A percentile compares a stretch with the other conserved stretches of the same genome.
These are phyloP conservation scores for Hymenoscyphus albidus DNA, from an alignment of 2,329 filamentous ascomycete species.

Conservation along the genomic window DNA sequence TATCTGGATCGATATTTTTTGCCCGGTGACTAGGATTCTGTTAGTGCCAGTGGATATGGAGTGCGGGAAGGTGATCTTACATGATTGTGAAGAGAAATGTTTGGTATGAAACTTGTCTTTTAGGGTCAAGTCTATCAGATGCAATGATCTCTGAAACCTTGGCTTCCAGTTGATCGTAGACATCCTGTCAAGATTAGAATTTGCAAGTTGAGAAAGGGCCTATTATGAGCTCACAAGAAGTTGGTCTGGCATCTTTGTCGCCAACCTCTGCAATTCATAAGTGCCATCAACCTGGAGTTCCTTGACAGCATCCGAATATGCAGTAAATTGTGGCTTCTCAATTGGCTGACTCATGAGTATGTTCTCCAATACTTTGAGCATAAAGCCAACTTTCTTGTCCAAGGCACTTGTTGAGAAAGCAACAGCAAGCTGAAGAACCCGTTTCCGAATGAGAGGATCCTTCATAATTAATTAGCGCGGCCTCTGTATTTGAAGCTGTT, in stretches of 20 bases:
- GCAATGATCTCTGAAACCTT: constrained; percentile 78
- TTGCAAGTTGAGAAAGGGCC: not conserved
- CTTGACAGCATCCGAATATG: constrained; percentile 85
- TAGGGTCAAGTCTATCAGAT: constrained; percentile 71
- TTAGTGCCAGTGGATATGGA: constrained; percentile 14
- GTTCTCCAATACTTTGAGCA: constrained; percentile 85
- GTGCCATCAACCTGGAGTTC: constrained; percentile 82
- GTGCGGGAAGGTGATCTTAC: constrained; percentile 40
- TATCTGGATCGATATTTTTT: constrained; percentile 64
- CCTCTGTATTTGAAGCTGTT: not conserved
- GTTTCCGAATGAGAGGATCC: constrained; percentile 79
- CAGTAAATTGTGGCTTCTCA: constrained; percentile 63
- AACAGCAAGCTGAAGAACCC: constrained; percentile 76
- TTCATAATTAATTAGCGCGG: constrained; percentile 34
- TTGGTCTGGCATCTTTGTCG: constrained; percentile 86
- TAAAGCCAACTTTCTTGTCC: constrained; percentile 73
- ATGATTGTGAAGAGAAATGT: constrained; percentile 93
- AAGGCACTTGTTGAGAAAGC: constrained; percentile 80
- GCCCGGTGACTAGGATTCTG: constrained; percentile 66
- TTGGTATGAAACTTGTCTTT: constrained; percentile 78
- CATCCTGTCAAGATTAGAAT: constrained; percentile 46
- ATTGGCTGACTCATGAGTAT: constrained; percentile 80
- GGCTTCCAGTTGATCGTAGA: constrained; percentile 81
- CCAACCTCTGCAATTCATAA: constrained; percentile 82
- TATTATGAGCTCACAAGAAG: constrained; percentile 51